phyloP scores from a whole-genome alignment of 1,284 basidiomycete genomes.

The Porphyrellus sp. region DNA sequence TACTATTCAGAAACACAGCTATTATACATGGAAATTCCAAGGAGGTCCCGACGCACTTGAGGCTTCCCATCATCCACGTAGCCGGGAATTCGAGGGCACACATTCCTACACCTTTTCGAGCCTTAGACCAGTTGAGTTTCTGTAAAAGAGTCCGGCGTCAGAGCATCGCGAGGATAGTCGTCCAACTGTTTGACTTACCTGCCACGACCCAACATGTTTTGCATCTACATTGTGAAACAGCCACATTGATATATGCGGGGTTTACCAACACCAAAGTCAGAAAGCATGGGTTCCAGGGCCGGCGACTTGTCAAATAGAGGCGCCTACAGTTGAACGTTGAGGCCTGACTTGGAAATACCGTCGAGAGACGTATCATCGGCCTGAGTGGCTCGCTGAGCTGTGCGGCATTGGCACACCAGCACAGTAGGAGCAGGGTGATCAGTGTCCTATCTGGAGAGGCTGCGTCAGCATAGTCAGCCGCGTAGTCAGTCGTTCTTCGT shows the following conservation, averaged over 20 bases:
- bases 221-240: slow-evolving; percentile 10
- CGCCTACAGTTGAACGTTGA: too few species aligned
- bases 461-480: too few species aligned
- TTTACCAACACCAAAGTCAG: not conserved
- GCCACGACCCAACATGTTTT: slow-evolving; percentile 28
- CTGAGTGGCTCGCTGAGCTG: too few species aligned
- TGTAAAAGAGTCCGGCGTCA: slow-evolving; percentile 9
- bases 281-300: slow-evolving; percentile 29
- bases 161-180: not conserved
- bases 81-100: slow-evolving; percentile 30
- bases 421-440: too few species aligned
- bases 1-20: too few species aligned
- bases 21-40: too few species aligned
- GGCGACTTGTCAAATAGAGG: too few species aligned
- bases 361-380: not conserved
- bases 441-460: too few species aligned
- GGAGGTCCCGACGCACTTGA: too few species aligned
- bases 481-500: too few species aligned
- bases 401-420: too few species aligned
- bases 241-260: not conserved
- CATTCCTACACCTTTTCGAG: slow-evolving; percentile 35
- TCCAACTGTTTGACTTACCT: slow-evolving; percentile 24
- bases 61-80: slow-evolving; percentile 16
- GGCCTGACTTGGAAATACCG: too few species aligned
- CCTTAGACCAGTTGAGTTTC: slow-evolving; percentile 19